Base-by-base conservation (phyloP, 805 yeast genomes). In the Ogataea methanolica region DNA sequence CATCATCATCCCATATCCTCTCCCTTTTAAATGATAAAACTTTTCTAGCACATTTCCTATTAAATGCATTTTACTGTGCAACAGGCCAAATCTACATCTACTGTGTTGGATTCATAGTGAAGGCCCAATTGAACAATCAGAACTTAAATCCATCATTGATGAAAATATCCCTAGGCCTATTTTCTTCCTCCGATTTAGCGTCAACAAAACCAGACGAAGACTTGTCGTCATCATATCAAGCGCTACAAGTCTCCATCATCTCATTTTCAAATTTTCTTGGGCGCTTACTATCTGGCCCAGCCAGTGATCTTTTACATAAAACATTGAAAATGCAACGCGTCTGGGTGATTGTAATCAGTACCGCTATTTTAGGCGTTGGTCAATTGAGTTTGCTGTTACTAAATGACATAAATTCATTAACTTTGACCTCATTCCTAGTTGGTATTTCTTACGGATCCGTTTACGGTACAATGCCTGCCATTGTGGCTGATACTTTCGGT, bases 401-500 rank as follows among this genome's bases (percentile, higher is more conserved):
- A 3, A 72, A 76, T 35, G 75, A 71, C 39, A 57, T 76, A 17
- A 66, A 66, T 4, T 65, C 73, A 26, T 63, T 85, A 3, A 65
- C 76, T 0, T 12, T 75, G 2, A 66, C 83, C 2, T 83, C 90
- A 0, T 66, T 74, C 4, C 58, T 82, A 5, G 72, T 79, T 45
- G 94, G 94, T 0, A 68, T 73, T 33, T 75, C 87, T 19, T 86
- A 83, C 65, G 95, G 95, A 0, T 70, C 85, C 26, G 65, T 79
- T 4, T 85, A 82, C 66, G 92, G 92, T 0, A 78, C 84, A 0
- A 82, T 82, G 60, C 95, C 95, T 3, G 85, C 91, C 1, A 73
- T 84, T 2, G 73, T 85, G 29, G 90, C 90, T 0, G 95, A 86
- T 52, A 68, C 72, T 14, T 85, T 84, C 66, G 91, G 91, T 2